These are phyloP conservation scores for Phylloporus arenicola DNA, from an alignment of 768 basidiomycete genomes.

Conservation along the genomic window DNA sequence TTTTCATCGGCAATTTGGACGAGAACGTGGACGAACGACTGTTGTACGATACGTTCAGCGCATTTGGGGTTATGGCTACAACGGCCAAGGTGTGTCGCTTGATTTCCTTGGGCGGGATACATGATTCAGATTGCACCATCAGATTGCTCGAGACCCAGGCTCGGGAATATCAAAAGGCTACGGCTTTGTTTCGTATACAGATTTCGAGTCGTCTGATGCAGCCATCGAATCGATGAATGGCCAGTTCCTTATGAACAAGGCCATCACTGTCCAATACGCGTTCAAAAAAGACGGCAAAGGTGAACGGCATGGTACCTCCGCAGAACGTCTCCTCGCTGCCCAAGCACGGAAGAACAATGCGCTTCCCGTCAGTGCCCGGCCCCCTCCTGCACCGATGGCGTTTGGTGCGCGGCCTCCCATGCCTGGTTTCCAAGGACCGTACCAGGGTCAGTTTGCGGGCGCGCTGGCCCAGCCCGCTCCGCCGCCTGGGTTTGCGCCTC, in stretches of 20 bases:
- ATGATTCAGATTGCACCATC: conserved; percentile 5
- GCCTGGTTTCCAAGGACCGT: conserved; percentile 65
- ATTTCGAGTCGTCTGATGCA: conserved; percentile 95
- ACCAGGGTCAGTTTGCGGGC: conserved; percentile 93
- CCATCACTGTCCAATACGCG: conserved; percentile 94
- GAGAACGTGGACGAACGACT: conserved; percentile 92
- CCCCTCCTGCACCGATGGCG: conserved; percentile 68
- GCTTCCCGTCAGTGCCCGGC: conserved; percentile 69
- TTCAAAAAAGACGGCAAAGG: conserved; percentile 99
- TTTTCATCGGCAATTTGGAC: conserved; percentile 94
- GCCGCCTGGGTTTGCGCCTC: conserved; percentile 72
- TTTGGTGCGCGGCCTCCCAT: conserved; percentile 64
- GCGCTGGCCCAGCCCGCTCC: conserved; percentile 78
- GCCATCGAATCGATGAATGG: conserved; percentile 96
- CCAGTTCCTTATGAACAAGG: conserved; percentile 98
- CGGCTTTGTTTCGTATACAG: conserved; percentile 95
- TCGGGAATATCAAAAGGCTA: conserved; percentile 91
- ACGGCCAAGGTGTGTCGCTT: conserved; percentile 63
- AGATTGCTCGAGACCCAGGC: conserved; percentile 90
- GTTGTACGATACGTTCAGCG: conserved; percentile 91
- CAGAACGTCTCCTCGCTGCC: conserved; percentile 92
- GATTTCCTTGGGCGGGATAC: background rate
- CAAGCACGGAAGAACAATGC: conserved; percentile 96
- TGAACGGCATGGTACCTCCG: conserved; percentile 92
- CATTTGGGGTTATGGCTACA: conserved; percentile 89